Conservation (phyloP, 768 basidiomycete genomes). For the Collybia sp. region DNA sequence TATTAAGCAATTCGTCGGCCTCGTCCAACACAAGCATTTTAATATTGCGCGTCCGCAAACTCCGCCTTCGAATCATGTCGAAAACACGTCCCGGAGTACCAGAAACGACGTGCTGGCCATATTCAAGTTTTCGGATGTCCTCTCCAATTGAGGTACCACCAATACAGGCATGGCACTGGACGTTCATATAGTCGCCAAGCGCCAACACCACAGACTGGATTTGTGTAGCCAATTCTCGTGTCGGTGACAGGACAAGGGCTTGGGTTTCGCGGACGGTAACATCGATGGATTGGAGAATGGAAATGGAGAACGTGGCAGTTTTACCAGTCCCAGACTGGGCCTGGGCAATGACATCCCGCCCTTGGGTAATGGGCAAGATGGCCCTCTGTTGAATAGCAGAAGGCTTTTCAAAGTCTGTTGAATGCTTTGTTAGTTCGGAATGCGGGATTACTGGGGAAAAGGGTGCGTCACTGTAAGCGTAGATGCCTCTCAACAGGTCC, state of each 20-base stretch:
- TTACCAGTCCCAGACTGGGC: constrained; percentile 99
- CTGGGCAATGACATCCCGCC: constrained; percentile 97
- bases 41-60: constrained; percentile 92
- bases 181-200: constrained; percentile 98
- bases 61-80: constrained; percentile 96
- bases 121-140: constrained; percentile 95
- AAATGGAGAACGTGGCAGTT: constrained; percentile 98
- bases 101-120: constrained; percentile 95
- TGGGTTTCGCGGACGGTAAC: constrained; percentile 92
- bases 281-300: constrained; percentile 97
- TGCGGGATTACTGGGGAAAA: constrained; percentile 17
- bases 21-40: constrained; percentile 96
- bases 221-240: constrained; percentile 98
- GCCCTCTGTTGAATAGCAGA: constrained; percentile 99
- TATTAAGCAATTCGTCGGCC: constrained; percentile 94
- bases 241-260: constrained; percentile 93
- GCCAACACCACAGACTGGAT: constrained; percentile 97
- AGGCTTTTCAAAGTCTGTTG: constrained; percentile 87
- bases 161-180: constrained; percentile 98
- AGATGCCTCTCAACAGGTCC: constrained; percentile 93
- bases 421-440: not conserved
- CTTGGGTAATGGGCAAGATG: constrained; percentile 92
- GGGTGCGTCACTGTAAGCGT: constrained; percentile 76
- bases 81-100: constrained; percentile 98
- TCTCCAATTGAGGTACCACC: constrained; percentile 97